Percentiles rank a stretch among this genome's conserved stretches.
These are phyloP conservation scores for Pseudonitzschia multiseries DNA, from an alignment of 108 stramenopile species.

Conservation along the genomic window DNA sequence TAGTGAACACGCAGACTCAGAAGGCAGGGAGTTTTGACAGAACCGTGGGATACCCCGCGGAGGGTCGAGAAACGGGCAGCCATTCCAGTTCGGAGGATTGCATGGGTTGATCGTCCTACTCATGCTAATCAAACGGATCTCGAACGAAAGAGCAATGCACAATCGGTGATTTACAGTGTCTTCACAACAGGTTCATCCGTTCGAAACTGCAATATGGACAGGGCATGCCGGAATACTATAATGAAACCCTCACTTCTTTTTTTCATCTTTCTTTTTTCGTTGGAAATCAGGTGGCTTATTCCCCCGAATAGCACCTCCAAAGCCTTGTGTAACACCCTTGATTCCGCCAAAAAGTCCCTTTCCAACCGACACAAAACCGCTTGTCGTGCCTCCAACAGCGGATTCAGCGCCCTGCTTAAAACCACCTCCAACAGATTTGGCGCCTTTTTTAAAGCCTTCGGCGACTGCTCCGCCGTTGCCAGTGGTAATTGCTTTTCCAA, in stretches of 20 bases:
- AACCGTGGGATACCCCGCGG: too few relatives aligned
- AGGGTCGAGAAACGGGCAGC: too few relatives aligned
- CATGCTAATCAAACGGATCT: too few relatives aligned
- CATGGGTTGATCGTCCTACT: too few relatives aligned
- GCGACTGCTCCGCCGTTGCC: constrained; percentile 73
- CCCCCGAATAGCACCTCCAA: constrained; percentile 62
- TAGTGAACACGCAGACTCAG: too few relatives aligned
- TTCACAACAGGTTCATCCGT: too few relatives aligned
- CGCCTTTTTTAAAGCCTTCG: constrained; percentile 71
- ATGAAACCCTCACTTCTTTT: not conserved
- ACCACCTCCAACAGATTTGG: constrained; percentile 63
- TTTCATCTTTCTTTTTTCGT: not conserved
- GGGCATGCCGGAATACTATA: too few relatives aligned
- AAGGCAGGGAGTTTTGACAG: too few relatives aligned
- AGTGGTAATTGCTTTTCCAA: constrained; percentile 71
- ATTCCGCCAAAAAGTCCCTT: constrained; percentile 79
- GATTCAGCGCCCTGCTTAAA: constrained; percentile 79
- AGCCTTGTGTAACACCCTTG: constrained; percentile 67
- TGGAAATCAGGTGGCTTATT: constrained; percentile 24
- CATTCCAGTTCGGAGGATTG: too few relatives aligned
- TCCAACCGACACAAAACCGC: constrained; percentile 73
- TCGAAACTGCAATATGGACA: too few relatives aligned
- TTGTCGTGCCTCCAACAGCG: constrained; percentile 71
- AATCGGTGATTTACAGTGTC: too few relatives aligned
- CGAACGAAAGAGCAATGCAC: too few relatives aligned